Evolutionary conservation across 1,284 basidiomycete genomes (phyloP).

Genomic region (Apiotrichum domesticum): DNA sequence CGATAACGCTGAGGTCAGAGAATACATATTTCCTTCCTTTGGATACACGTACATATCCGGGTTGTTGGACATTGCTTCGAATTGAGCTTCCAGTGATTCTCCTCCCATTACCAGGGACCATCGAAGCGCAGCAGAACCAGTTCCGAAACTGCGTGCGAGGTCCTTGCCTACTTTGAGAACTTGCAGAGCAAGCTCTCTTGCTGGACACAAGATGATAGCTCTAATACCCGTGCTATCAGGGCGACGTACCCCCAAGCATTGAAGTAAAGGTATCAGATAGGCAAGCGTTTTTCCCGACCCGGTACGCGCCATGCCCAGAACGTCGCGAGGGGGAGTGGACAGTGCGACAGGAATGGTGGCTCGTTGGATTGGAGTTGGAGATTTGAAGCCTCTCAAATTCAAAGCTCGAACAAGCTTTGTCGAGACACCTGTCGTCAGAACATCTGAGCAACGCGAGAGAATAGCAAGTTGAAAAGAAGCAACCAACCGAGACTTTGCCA

Average conservation of each 20-base stretch:
- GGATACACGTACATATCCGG: constrained; percentile 74
- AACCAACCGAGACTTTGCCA: constrained; percentile 35
- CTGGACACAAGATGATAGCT: constrained; percentile 83
- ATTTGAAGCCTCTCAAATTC: constrained; percentile 86
- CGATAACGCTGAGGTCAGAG: constrained; percentile 65
- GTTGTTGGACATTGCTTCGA: constrained; percentile 87
- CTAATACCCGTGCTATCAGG: constrained; percentile 66
- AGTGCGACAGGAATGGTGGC: constrained; percentile 82
- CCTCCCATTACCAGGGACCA: constrained; percentile 97
- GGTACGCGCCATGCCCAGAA: constrained; percentile 97
- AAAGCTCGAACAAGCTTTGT: constrained; percentile 78
- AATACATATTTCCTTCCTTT: constrained; percentile 46
- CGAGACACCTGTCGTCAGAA: constrained; percentile 59
- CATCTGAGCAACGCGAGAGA: too few species aligned
- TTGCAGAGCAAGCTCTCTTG: constrained; percentile 90
- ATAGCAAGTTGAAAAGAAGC: too few species aligned
- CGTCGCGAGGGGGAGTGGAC: constrained; percentile 77
- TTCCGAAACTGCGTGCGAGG: constrained; percentile 60
- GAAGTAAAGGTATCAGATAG: constrained; percentile 88
- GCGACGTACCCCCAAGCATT: constrained; percentile 76
- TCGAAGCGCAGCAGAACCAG: constrained; percentile 59
- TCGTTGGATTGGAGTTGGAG: constrained; percentile 94
- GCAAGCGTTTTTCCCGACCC: constrained; percentile 98
- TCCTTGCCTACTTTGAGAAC: constrained; percentile 93
- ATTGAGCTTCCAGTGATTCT: constrained; percentile 92